Base-by-base conservation (phyloP, 148 eudicot genomes). In the Suaeda aralocaspica region DNA sequence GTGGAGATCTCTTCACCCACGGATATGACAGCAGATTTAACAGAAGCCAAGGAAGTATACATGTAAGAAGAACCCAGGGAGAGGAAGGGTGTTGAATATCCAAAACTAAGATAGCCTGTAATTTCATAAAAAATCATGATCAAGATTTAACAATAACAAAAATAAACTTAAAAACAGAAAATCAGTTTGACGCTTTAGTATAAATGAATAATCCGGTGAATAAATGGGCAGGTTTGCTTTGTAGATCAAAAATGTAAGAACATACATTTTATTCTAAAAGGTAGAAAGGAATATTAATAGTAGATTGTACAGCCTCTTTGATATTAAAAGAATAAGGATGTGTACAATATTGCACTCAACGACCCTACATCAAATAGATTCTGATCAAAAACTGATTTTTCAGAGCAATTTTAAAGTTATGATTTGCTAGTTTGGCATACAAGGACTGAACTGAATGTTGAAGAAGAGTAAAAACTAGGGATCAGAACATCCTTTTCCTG, bases 1-100 rank as follows among this genome's bases (percentile, higher is more conserved):
- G 92, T 86, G 65, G 92, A 84, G 68, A 95, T 89, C 78, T 95
- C 99, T 86, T 95, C 97, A 65, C 93, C 99, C 66, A 95, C 90
- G 30, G 97, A 84, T 77, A 95, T 88, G 59, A 95, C 83, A 65
- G 99, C 99, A 77, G 97, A 83, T 84, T 95, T 95, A 9, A 97
- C 96, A 83, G 93, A 79, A 77, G 99, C 96, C 81, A 95, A 79
- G 31, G 96, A 89, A 66, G 99, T 79, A 78, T 91, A 95, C 99
- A 95, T 95, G 86, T 95, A 89, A 68, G 99, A 91, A 64, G 91
- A 78, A 44, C 99, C 97, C 68, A 95, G 78, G 11, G 96, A 88
- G 26, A 95, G 94, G 78, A 95, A 88, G 24, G 99, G 97, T 15
- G 99, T 95, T 58, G 99, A 95, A 80, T 84, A 89, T 52, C 99